Conservation (phyloP, 2,329 filamentous ascomycete genomes). For the Talaromyces sp. region DNA sequence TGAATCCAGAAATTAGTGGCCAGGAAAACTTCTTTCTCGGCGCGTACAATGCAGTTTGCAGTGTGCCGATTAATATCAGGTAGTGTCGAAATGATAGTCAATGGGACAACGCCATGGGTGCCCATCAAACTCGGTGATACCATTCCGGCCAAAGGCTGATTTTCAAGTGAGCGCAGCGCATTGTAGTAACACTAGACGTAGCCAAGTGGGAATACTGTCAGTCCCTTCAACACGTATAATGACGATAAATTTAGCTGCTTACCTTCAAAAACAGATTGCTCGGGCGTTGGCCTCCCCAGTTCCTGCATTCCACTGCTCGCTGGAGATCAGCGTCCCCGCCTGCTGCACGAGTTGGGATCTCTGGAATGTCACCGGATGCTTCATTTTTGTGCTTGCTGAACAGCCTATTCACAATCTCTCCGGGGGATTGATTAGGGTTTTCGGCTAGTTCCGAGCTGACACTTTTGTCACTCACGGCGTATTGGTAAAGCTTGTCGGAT, state of each 20-base stretch:
- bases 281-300: slow-evolving; percentile 59
- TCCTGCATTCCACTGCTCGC: slow-evolving; percentile 57
- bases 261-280: slow-evolving; percentile 63
- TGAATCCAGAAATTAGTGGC: slow-evolving; percentile 73
- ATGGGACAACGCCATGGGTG: slow-evolving; percentile 58
- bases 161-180: slow-evolving; percentile 45
- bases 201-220: neutral
- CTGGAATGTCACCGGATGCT: slow-evolving; percentile 23
- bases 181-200: slow-evolving; percentile 57
- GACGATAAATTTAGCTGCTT: slow-evolving; percentile 14
- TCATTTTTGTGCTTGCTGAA: slow-evolving; percentile 38
- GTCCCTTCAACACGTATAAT: neutral
- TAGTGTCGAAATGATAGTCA: slow-evolving; percentile 64
- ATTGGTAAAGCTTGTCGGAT: slow-evolving; percentile 35
- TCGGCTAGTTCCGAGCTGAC: slow-evolving; percentile 56
- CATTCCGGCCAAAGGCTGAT: slow-evolving; percentile 41
- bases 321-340: slow-evolving; percentile 44
- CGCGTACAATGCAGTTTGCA: slow-evolving; percentile 68
- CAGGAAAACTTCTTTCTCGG: slow-evolving; percentile 66
- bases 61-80: slow-evolving; percentile 70
- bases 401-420: slow-evolving; percentile 52
- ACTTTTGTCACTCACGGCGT: slow-evolving; percentile 51
- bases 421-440: slow-evolving; percentile 50
- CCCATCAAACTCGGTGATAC: slow-evolving; percentile 58
- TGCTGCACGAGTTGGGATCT: slow-evolving; percentile 19